Conservation (phyloP, 2,329 filamentous ascomycete genomes). For the Xylogone sp. region DNA sequence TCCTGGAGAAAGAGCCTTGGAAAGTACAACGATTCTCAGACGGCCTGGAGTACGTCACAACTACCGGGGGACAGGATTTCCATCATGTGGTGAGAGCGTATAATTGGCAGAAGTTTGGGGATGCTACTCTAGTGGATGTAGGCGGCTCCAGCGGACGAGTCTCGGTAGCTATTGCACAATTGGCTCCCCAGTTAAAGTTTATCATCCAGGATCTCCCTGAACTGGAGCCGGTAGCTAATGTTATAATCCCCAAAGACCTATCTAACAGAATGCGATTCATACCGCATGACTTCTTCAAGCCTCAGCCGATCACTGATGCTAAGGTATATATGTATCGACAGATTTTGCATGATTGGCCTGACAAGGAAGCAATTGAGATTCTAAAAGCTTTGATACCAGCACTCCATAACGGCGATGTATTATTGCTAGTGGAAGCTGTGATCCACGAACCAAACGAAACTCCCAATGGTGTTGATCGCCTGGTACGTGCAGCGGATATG, state of each 20-base stretch:
- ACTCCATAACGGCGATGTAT: too few species aligned
- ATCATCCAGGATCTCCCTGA: not conserved
- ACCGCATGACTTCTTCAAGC: slow-evolving; percentile 40
- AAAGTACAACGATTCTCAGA: not conserved
- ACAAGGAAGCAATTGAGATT: slow-evolving; percentile 32
- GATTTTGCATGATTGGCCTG: slow-evolving; percentile 45
- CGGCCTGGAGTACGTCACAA: slow-evolving; percentile 26
- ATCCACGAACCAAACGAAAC: too few species aligned
- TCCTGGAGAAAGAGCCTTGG: not conserved
- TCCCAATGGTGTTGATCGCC: too few species aligned
- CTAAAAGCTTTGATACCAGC: slow-evolving; percentile 34
- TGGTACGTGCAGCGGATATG: too few species aligned
- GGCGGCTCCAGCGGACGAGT: not conserved
- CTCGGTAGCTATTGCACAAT: not conserved
- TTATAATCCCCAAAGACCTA: not conserved
- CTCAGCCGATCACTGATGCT: slow-evolving; percentile 35
- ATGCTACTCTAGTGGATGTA: slow-evolving; percentile 22
- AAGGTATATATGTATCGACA: slow-evolving; percentile 43
- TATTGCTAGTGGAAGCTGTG: too few species aligned
- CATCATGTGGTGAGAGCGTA: slow-evolving; percentile 19
- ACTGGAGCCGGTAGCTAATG: not conserved
- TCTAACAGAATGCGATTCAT: not conserved
- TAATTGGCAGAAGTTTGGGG: slow-evolving; percentile 20
- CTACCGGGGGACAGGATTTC: slow-evolving; percentile 15
- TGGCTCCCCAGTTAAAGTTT: not conserved